Evolutionary conservation across 768 basidiomycete genomes (phyloP).

Genomic region (Trametopsis cervina): DNA sequence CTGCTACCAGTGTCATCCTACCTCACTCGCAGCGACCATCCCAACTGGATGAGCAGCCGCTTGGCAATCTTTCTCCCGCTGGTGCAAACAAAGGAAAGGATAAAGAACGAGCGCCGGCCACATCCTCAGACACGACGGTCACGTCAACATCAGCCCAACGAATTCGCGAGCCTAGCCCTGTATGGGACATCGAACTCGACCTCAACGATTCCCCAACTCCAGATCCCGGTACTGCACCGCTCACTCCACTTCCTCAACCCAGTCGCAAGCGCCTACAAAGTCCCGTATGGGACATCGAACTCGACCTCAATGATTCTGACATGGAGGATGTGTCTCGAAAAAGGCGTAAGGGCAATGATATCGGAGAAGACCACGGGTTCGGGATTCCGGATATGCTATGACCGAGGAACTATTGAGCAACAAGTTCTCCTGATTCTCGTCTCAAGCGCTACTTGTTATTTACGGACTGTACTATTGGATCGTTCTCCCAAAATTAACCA

Average conservation of each 20-base stretch:
- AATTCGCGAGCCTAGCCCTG: slow-evolving; percentile 36
- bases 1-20: slow-evolving; percentile 42
- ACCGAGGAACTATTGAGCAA: too few species aligned
- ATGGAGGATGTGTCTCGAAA: slow-evolving; percentile 1
- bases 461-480: too few species aligned
- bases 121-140: neutral
- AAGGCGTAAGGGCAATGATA: slow-evolving; percentile 3
- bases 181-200: slow-evolving; percentile 71
- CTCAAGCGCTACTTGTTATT: too few species aligned
- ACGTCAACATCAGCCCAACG: neutral
- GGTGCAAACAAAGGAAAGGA: slow-evolving; percentile 7
- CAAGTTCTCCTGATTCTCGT: too few species aligned
- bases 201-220: slow-evolving; percentile 23
- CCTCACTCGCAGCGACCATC: slow-evolving; percentile 9
- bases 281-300: slow-evolving; percentile 71
- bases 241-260: slow-evolving; percentile 2
- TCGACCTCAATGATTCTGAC: slow-evolving; percentile 34
- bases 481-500: too few species aligned
- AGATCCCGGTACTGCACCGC: too few species aligned
- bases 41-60: slow-evolving; percentile 6
- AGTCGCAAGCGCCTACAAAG: slow-evolving; percentile 29
- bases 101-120: neutral
- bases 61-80: neutral
- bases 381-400: neutral
- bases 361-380: neutral